Conservation (phyloP, 1,139 yeast genomes). For the Zygosaccharomyces sapae region DNA sequence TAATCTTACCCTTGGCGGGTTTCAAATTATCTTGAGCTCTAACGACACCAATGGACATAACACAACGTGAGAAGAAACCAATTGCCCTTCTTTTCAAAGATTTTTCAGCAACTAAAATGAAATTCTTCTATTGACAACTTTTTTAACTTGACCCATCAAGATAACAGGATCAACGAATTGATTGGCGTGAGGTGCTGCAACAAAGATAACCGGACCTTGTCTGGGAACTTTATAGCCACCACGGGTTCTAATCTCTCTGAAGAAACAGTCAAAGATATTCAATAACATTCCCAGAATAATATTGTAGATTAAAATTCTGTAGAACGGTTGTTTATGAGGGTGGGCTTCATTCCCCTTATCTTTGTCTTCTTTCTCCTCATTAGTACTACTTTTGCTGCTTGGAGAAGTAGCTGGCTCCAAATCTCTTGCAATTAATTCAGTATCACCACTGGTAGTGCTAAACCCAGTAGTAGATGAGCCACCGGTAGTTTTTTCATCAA, state of each 20-base stretch:
- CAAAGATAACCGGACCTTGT: conserved; percentile 82
- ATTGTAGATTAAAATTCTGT: conserved; percentile 45
- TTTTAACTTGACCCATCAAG: conserved; percentile 74
- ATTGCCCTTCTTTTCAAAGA: conserved; percentile 65
- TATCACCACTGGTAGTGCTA: neutral
- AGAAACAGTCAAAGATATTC: conserved; percentile 54
- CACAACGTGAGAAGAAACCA: conserved; percentile 71
- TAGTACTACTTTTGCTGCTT: neutral
- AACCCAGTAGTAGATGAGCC: neutral
- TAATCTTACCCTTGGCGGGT: conserved; percentile 58
- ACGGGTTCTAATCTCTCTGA: conserved; percentile 83
- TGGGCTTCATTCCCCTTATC: conserved; percentile 10
- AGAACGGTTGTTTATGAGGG: conserved; percentile 35
- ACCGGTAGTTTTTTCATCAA: conserved; percentile 9
- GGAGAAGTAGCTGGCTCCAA: neutral
- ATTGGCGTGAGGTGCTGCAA: conserved; percentile 97
- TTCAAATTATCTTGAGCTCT: conserved; percentile 83
- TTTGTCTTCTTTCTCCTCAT: neutral
- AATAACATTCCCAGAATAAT: conserved; percentile 46
- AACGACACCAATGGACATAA: conserved; percentile 81
- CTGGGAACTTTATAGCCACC: conserved; percentile 84
- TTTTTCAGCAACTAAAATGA: conserved; percentile 85
- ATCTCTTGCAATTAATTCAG: conserved; percentile 3
- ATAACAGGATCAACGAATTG: conserved; percentile 92
- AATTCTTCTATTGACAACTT: conserved; percentile 66